Evolutionary conservation across 2,329 filamentous ascomycete genomes (phyloP).

Genomic region (Aspergillus texensis): DNA sequence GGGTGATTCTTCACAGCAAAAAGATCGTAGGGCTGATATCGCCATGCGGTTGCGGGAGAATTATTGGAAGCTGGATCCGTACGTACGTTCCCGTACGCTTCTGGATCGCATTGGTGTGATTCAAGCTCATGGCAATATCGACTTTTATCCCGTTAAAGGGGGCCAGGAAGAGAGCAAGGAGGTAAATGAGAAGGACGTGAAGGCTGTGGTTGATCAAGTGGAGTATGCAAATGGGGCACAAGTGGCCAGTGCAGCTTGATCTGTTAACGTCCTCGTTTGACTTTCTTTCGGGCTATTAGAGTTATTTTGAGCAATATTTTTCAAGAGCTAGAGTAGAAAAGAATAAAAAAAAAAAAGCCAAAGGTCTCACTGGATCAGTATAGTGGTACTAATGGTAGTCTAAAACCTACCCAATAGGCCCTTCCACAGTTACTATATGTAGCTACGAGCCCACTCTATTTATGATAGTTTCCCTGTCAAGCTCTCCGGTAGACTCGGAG

Average conservation of each 20-base stretch:
- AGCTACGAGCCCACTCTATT: too few relatives aligned
- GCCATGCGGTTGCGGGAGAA: background rate
- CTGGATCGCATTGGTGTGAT: conserved; percentile 1
- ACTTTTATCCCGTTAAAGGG: background rate
- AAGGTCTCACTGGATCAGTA: too few relatives aligned
- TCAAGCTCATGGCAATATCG: background rate
- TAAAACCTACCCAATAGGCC: too few relatives aligned
- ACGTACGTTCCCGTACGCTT: background rate
- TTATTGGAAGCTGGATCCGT: conserved; percentile 1
- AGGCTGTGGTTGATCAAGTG: background rate
- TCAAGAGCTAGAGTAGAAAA: background rate
- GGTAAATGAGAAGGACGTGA: background rate
- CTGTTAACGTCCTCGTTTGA: background rate
- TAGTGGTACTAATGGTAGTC: too few relatives aligned
- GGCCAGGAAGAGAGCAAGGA: background rate
- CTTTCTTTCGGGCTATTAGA: background rate
- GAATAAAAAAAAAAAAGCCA: too few relatives aligned
- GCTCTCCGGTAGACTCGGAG: too few relatives aligned
- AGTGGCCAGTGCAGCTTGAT: background rate
- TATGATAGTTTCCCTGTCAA: too few relatives aligned
- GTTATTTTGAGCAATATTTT: background rate
- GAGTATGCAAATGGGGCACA: background rate
- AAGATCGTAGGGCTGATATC: background rate
- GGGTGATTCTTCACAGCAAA: background rate
- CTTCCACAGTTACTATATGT: too few relatives aligned